A percentile compares a stretch with the other conserved stretches of the same genome.
These are phyloP conservation scores for Teratosphaeria zuluensis DNA, from an alignment of 2,329 filamentous ascomycete genomes.

Conservation along the genomic window DNA sequence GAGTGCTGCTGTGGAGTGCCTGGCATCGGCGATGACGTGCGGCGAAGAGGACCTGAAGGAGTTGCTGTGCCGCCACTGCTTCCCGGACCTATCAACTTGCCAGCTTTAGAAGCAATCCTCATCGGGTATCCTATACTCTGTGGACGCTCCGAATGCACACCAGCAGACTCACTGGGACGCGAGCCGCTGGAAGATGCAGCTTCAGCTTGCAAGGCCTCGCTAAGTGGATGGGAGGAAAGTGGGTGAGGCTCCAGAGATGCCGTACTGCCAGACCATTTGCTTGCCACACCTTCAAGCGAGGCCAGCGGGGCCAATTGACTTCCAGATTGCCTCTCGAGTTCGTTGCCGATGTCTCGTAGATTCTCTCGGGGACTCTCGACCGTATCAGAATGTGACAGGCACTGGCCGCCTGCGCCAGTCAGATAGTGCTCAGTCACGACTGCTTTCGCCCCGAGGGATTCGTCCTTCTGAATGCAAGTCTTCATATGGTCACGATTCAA, in stretches of 20 bases:
- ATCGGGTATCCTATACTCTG: conserved; percentile 16
- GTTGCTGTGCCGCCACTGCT: background rate
- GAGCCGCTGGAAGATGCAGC: background rate
- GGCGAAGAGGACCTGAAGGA: conserved; percentile 3
- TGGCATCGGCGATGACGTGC: conserved; percentile 15
- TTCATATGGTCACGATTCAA: conserved; percentile 10
- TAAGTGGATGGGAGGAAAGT: background rate
- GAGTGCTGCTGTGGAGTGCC: conserved; percentile 11
- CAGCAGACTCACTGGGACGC: background rate
- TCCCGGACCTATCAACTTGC: conserved; percentile 2
- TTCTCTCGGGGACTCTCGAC: no score
- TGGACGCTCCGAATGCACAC: background rate
- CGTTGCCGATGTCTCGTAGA: background rate
- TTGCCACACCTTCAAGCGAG: conserved; percentile 6
- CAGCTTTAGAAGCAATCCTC: conserved; percentile 5
- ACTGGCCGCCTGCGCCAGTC: background rate
- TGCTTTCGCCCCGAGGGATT: conserved; percentile 8
- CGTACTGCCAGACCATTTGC: conserved; percentile 22
- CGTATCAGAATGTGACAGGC: background rate
- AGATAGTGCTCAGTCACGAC: conserved; percentile 9
- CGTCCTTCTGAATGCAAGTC: conserved; percentile 1
- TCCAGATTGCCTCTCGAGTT: background rate
- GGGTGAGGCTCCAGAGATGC: conserved; percentile 10
- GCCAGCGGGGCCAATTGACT: background rate
- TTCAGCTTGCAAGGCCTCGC: background rate